Percentiles rank a stretch among this genome's conserved stretches.
Conservation (phyloP, 768 basidiomycete species). For the Suillus tomentosus region DNA sequence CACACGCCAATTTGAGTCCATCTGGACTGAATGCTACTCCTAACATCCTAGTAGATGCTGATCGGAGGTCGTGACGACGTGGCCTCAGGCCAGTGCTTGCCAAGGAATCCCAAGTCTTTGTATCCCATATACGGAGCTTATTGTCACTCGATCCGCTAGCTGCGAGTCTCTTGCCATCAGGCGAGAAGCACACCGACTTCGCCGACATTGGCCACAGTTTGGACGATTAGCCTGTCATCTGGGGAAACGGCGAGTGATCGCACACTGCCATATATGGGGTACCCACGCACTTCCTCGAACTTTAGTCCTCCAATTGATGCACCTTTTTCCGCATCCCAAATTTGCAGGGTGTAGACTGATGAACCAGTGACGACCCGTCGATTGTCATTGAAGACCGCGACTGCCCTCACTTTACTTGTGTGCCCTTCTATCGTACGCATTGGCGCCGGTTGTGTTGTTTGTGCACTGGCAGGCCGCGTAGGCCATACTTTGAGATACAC, state of each 20-base stretch:
- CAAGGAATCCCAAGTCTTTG: slow-evolving; percentile 7
- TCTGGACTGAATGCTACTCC: slow-evolving; percentile 44
- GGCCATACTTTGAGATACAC: too few relatives aligned
- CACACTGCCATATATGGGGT: background rate
- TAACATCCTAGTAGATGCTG: too few relatives aligned
- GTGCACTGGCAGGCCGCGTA: too few relatives aligned
- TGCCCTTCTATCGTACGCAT: slow-evolving; percentile 21
- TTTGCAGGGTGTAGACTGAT: slow-evolving; percentile 8
- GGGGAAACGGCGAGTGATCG: slow-evolving; percentile 17
- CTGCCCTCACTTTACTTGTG: slow-evolving; percentile 19
- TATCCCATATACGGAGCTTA: background rate
- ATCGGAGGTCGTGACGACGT: too few relatives aligned
- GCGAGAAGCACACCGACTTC: slow-evolving; percentile 16
- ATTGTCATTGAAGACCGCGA: slow-evolving; percentile 30
- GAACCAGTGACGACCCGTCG: slow-evolving; percentile 33
- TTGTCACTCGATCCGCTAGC: too few relatives aligned
- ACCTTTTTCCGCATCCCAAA: slow-evolving; percentile 9
- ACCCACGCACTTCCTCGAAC: background rate
- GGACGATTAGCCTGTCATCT: slow-evolving; percentile 15
- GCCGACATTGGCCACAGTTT: too few relatives aligned
- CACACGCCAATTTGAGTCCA: slow-evolving; percentile 35
- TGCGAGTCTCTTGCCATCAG: slow-evolving; percentile 14
- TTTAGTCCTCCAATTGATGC: background rate
- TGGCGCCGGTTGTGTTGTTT: background rate
- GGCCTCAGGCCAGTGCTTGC: too few relatives aligned